A percentile compares a stretch with the other conserved stretches of the same genome.
Evolutionary conservation across 129 eudicot genomes (phyloP).

Genomic region (Helichrysum umbraculigerum): DNA sequence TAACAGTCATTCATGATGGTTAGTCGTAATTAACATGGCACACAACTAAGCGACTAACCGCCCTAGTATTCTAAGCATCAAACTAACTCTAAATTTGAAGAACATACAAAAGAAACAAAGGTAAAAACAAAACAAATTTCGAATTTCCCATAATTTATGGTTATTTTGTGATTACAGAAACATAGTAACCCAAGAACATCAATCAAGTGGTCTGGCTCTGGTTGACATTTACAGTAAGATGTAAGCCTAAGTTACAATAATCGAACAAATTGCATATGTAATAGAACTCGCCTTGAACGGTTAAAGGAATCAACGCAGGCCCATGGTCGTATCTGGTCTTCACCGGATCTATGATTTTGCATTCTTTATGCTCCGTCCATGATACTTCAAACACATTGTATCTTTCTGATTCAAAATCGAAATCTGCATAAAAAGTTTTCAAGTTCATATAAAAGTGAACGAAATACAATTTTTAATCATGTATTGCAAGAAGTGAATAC

Average conservation of each 20-base stretch:
- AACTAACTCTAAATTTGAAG: too few species aligned
- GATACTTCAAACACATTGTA: slow-evolving; percentile 34
- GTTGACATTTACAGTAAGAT: slow-evolving; percentile 28
- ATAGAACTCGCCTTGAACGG: slow-evolving; percentile 16
- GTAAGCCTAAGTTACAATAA: slow-evolving; percentile 38
- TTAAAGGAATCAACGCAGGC: slow-evolving; percentile 26
- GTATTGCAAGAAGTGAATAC: not conserved
- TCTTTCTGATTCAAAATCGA: slow-evolving; percentile 43
- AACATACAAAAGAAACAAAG: too few species aligned
- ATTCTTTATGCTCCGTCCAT: slow-evolving; percentile 13
- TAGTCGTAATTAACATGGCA: too few species aligned
- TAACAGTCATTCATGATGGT: too few species aligned
- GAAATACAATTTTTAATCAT: not conserved
- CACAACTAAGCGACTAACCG: too few species aligned
- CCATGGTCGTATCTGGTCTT: slow-evolving; percentile 17
- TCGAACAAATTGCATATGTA: slow-evolving; percentile 36
- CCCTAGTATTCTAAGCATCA: too few species aligned
- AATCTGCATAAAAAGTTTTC: slow-evolving; percentile 35
- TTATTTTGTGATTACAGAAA: too few species aligned
- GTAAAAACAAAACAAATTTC: too few species aligned
- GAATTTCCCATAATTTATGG: too few species aligned
- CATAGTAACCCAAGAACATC: not conserved
- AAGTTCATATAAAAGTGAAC: not conserved
- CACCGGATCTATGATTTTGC: slow-evolving; percentile 17
- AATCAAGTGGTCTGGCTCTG: not conserved